Evolutionary conservation across 2,329 filamentous ascomycete species (phyloP), one percentile per base, ranked within the genome.

Genomic region (Clonostachys rhizophaga): DNA sequence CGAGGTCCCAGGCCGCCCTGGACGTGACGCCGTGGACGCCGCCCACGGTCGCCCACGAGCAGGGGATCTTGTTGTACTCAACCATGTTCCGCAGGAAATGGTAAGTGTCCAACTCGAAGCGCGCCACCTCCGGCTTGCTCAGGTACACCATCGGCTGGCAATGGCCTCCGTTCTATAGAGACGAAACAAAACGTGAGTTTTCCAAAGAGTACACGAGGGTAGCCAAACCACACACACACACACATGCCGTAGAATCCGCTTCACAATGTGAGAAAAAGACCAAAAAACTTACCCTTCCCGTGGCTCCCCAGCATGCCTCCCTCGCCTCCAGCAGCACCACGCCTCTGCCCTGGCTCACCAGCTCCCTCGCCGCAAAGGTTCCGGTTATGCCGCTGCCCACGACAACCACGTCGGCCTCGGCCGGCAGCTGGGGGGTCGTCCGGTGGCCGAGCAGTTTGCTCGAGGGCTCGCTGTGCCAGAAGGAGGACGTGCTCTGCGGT

Each of bases 251-350:
- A n/a, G 13, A 18, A 14, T 16, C 30, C 42, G 4, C 18, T 39
- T 20, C 20, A 34, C 6, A 44, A 44, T 14, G 18, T 20, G 18
- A 24, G 20, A 13, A n/a, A 46, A 41, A 10, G 34, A 5, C 5
- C 7, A 24, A 42, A 16, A 24, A 24, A 72, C 81, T 73, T 58
- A 88, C 85, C 58, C 87, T 70, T n/a, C 88, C 87, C 2, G 87
- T 92, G n/a, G 88, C 88, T 16, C 88, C 88, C 79, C 81, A 91
- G 59, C 87, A 91, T 5, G 84, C 86, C 69, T 91, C 87, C 56
- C 88, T 75, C 13, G 88, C 88, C 66, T 92, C 88, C 6, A 92
- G 72, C 70, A 91, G 76, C 6, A 91, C 72, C 8, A 91, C 76
- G n/a, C 67, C 72, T 49, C 18, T 66, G 6, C 73, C 69, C 37